Evolutionary conservation across 768 basidiomycete genomes (phyloP), one percentile per base, ranked within the genome.

Genomic region (Rhizopogon rudus): DNA sequence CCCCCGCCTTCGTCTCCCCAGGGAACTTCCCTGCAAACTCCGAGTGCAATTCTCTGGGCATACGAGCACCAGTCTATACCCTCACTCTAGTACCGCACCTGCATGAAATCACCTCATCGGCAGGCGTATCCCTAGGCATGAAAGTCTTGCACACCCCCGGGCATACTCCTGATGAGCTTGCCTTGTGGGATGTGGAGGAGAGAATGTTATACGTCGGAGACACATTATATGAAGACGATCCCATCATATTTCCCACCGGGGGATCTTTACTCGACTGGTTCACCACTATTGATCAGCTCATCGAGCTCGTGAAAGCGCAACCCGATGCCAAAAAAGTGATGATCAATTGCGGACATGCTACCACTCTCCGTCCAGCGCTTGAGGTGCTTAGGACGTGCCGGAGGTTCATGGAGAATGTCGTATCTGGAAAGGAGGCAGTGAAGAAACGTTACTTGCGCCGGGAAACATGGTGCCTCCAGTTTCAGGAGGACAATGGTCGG

Each of bases 101-200:
- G 16, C 57, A 75, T 51, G 54, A 53, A 17, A 66, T 81, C 53
- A 58, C 60, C 5, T 61, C 63, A 3, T 63, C 57, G 20, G n/a
- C 44, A 33, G 44, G 29, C 6, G 50, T 63, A 4, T 58, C 71
- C 0, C 64, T 78, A 0, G 75, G 73, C 1, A 58, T 83, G 25
- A 71, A 57, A 2, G 67, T 81, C 53, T 68, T 83, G 53, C 82
- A 83, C 57, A 81, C 80, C 0, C 81, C 81, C 0, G 81, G 82
- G 28, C 82, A 84, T 55, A 82, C 78, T 0, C 82, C 81, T 2
- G 83, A 83, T 66, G 77, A 81, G 59, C 64, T 82, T n/a, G 81
- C 80, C 0, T 58, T 82, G 3, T 83, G 79, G 68, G 79, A 82
- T 53, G 67, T 64, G 12, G 63, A 57, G 6, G 81, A 82, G 51